These are phyloP conservation scores for Amanita inopinata DNA, from an alignment of 768 basidiomycete genomes.

Conservation along the genomic window DNA sequence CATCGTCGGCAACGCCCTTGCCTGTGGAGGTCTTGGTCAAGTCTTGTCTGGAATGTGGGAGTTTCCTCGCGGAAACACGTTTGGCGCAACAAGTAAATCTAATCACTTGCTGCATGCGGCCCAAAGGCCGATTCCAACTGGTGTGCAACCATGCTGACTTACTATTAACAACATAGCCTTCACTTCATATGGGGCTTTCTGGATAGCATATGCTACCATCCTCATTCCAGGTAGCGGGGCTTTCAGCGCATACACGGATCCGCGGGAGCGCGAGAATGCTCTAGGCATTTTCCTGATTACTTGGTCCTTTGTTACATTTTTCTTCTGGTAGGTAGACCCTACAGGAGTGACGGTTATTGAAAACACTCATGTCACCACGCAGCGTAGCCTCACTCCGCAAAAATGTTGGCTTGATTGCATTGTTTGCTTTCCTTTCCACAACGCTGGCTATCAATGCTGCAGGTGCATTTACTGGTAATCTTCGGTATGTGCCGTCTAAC, in stretches of 20 bases:
- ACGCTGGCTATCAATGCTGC: slow-evolving; percentile 33
- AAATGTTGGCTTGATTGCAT: slow-evolving; percentile 25
- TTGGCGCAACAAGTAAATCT: slow-evolving; percentile 48
- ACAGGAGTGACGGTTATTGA: not conserved
- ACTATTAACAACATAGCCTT: slow-evolving; percentile 33
- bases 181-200: slow-evolving; percentile 61
- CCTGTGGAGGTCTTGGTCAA: slow-evolving; percentile 59
- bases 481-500: slow-evolving; percentile 18
- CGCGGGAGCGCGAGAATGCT: slow-evolving; percentile 28
- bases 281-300: slow-evolving; percentile 49
- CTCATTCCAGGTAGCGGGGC: slow-evolving; percentile 50
- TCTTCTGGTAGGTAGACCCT: slow-evolving; percentile 35
- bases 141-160: not conserved
- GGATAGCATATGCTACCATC: slow-evolving; percentile 55
- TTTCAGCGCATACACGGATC: slow-evolving; percentile 28
- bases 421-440: slow-evolving; percentile 26
- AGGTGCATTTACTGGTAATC: slow-evolving; percentile 23
- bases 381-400: slow-evolving; percentile 18
- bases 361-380: not conserved
- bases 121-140: not conserved
- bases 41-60: slow-evolving; percentile 69
- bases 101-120: no score
- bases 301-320: slow-evolving; percentile 50
- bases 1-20: slow-evolving; percentile 61
- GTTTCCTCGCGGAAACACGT: slow-evolving; percentile 42